Evolutionary conservation across 768 basidiomycete species (phyloP), one percentile per base, ranked within the genome.

Genomic region (Saitozyma sp.): DNA sequence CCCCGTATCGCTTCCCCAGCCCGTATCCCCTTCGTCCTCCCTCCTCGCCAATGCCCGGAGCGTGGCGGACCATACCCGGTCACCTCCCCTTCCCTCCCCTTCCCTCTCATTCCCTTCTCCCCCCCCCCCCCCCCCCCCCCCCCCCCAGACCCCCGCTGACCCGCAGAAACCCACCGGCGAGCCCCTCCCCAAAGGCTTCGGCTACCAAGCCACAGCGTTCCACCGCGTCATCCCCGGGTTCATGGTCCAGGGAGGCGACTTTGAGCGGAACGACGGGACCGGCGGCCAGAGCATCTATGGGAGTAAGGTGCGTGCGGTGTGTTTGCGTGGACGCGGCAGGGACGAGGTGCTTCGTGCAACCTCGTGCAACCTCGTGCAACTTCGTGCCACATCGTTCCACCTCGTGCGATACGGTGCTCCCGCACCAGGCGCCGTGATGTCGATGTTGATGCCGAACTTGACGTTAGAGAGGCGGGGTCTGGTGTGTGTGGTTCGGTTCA

Each of bases 161-260:
- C 10, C 11, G 42, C 52, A 73, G 71, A 73, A 71, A 66, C 53
- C 63, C 3, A 64, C 73, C 37, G 71, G 71, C 2, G 57, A 53
- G 9, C 50, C 56, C 52, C 60, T 74, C 11, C 70, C 65, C 7
- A 65, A 65, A 49, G 85, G 86, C 17, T 87, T 88, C 68, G 90
- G 88, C 8, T 96, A 92, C 80, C 79, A 84, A 29, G 85, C 83
- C 2, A 86, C 86, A 62, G 63, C 62, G 9, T 89, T 92, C 83
- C 91, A 93, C 74, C 80, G 84, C 49, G 76, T 84, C 69, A 83
- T 83, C 85, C 83, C 82, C 13, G 76, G 63, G 3, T 80, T 77
- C 65, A 78, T 79, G 77, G 37, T 68, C 53, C 73, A 74, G 63
- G 73, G 73, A 29, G 91, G 91, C 29, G 91, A 93, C 80, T 91